Base-by-base conservation (phyloP, 2,329 filamentous ascomycete genomes). In the Chaetomiaceae sp. region DNA sequence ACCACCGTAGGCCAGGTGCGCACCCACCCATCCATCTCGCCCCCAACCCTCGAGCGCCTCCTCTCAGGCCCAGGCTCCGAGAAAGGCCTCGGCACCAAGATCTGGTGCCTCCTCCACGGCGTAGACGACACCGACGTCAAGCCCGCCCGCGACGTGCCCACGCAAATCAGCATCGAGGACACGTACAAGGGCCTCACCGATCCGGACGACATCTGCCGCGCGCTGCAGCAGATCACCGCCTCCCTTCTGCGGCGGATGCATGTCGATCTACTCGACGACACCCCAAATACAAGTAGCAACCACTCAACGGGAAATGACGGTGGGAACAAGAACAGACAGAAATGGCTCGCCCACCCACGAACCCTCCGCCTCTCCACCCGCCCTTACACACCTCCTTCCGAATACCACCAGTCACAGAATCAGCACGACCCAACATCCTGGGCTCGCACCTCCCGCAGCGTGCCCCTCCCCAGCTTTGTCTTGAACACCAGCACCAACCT, bases 111-210 rank as follows among this genome's bases (percentile, higher is more conserved):
- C 6, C 72, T 97, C 2, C 86, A 96, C 66, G 92, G 91, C 6
- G 76, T 90, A 25, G 92, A 97, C 67, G 72, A 83, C 48, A 77
- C 80, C 0, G 84, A 89, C 54, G 90, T 97, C 17, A 83, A 84
- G 46, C 77, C 84, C 58, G 87, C 84, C 2, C 82, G 81, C 61
- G 80, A 84, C 40, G 71, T 95, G 1, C 92, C 92, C 0, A 84
- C 83, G 1, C 91, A 96, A 69, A 95, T 97, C 66, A 94, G 89
- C 68, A 94, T 97, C 59, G 92, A 97, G 66, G 91, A 97, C 70
- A 94, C 90, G 15, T 97, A 95, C 67, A 76, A 79, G 31, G 82
- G 84, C 0, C 74, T 96, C 1, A 81, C 87, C 60, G 83, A 77
- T 0, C 66, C 86, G 47, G 69, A 81, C 1, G 78, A 84, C 54